Base-by-base conservation (phyloP, 495 filamentous ascomycete genomes). In the Polyplosphaeria fusca region DNA sequence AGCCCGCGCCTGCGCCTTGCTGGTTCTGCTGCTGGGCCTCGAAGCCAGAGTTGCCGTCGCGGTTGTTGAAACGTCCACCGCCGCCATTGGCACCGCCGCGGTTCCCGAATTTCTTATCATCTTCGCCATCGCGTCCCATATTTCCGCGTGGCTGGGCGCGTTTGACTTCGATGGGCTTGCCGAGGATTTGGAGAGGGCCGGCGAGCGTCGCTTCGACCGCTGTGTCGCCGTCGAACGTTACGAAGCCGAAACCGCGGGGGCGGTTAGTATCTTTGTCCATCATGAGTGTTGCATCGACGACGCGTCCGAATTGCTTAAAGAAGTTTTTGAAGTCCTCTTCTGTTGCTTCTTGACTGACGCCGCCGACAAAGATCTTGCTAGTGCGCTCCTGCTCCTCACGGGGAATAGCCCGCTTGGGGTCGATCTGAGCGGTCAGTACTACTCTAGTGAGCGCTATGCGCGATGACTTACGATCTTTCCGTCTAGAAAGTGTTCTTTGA, bases 221-320 rank as follows among this genome's bases (percentile, higher is more conserved):
- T 18, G 87, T 86, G 64, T 97, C 93, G 63, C 86, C 91, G 70
- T 98, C 93, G 60, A 98, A 98, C 0, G 93, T 98, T 35, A 98
- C 93, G 66, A 98, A 98, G n/a, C 93, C 93, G 65, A 98, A 98
- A 9, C 93, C 93, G 57, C 93, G 84, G 2, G 93, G 93, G 20
- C 93, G 84, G 27, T 91, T 91, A 5, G 93, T 97, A 67, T 98
- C 93, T 72, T 98, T 98, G 71, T 98, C 93, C 81, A 98, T 98
- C 93, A 98, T 98, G 18, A 98, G 80, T 1, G 93, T 98, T 11
- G 93, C 93, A 71, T 98, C 93, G 40, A 98, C 84, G 25, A 98
- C 93, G 51, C 93, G 84, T 37, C 93, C 93, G 65, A 96, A 98
- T 68, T 95, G 88, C 70, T 86, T 87, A 72, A 98, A 98, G 71